Conservation (phyloP, 2,329 filamentous ascomycete species). For the Alternaria sp. region DNA sequence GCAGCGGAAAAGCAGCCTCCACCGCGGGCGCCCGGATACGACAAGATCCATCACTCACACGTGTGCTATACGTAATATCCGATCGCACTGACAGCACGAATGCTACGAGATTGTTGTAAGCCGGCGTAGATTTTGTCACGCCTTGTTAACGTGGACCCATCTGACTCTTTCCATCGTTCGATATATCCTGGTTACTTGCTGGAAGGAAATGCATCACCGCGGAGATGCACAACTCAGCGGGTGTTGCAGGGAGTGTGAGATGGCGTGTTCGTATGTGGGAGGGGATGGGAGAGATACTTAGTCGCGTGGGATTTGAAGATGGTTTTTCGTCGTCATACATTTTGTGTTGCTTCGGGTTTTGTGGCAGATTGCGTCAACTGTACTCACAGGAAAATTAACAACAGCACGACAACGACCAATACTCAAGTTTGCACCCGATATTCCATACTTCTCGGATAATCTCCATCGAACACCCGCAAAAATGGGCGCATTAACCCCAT, state of each 20-base stretch:
- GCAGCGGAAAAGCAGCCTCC: background rate
- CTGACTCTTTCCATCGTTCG: background rate
- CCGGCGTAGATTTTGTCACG: background rate
- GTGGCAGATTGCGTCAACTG: accelerated
- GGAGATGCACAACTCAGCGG: slow-evolving; percentile 9
- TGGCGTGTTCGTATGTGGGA: background rate
- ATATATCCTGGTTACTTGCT: background rate
- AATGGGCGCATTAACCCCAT: slow-evolving; percentile 60
- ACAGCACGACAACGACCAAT: background rate
- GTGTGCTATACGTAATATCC: background rate
- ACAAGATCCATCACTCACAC: background rate
- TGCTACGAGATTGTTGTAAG: accelerated
- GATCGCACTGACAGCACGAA: background rate
- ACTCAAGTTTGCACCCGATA: background rate
- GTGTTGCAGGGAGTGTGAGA: slow-evolving; percentile 2
- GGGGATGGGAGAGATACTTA: background rate
- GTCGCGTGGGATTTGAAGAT: background rate
- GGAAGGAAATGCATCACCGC: slow-evolving; percentile 1
- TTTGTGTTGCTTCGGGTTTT: background rate
- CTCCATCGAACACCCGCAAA: background rate
- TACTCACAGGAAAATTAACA: background rate
- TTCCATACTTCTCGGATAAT: background rate
- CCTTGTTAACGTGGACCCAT: background rate
- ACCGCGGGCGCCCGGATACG: background rate
- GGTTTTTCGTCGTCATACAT: accelerated